These are phyloP conservation scores for Striga hermonthica DNA, from an alignment of 305 asterid genomes.

Conservation along the genomic window DNA sequence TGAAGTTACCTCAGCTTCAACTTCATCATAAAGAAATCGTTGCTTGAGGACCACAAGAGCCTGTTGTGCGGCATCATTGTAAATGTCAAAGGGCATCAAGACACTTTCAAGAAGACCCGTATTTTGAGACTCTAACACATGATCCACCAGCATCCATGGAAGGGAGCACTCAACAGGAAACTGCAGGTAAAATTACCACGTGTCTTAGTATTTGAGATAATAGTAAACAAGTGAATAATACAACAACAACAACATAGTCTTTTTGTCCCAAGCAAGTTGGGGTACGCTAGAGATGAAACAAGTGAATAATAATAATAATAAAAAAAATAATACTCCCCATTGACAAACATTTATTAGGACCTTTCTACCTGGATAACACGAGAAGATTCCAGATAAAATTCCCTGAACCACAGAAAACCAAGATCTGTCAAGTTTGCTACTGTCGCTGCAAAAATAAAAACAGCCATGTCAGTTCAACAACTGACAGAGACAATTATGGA, in stretches of 20 bases:
- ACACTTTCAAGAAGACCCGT: conserved; percentile 85
- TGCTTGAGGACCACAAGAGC: conserved; percentile 92
- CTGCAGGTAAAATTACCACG: conserved; percentile 44
- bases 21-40: conserved; percentile 96
- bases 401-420: conserved; percentile 98
- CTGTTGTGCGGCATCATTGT: conserved; percentile 97
- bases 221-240: too few relatives aligned
- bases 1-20: conserved; percentile 92
- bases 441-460: conserved; percentile 67
- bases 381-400: conserved; percentile 97
- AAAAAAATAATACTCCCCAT: background rate
- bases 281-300: too few relatives aligned
- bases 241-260: too few relatives aligned
- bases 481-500: conserved; percentile 11
- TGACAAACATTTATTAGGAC: conserved; percentile 26
- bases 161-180: conserved; percentile 98
- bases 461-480: conserved; percentile 34
- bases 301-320: too few relatives aligned
- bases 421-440: conserved; percentile 80
- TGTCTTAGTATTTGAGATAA: conserved; percentile 11
- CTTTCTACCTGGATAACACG: conserved; percentile 91
- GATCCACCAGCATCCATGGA: conserved; percentile 99
- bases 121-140: conserved; percentile 73
- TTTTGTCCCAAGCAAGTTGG: too few relatives aligned
- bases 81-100: conserved; percentile 93